These are phyloP conservation scores for Aureobasidium sp. DNA, from an alignment of 2,329 filamentous ascomycete species.

Conservation along the genomic window DNA sequence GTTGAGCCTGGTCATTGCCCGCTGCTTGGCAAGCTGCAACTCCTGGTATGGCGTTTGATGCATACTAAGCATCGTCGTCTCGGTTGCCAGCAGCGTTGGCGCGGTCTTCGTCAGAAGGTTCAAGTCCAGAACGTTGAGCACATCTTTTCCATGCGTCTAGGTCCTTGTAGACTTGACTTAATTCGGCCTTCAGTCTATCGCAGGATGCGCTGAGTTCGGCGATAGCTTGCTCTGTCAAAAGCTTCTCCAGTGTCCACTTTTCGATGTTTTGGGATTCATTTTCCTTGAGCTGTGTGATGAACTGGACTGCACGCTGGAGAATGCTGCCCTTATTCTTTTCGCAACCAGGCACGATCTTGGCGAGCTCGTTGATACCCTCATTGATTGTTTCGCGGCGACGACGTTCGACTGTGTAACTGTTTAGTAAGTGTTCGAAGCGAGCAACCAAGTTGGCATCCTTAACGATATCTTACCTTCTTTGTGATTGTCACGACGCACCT, in stretches of 20 bases:
- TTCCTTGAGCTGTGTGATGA: constrained; percentile 90
- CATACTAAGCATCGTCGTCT: constrained; percentile 3
- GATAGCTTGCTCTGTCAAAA: constrained; percentile 81
- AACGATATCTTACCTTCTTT: constrained; percentile 69
- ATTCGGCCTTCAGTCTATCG: constrained; percentile 76
- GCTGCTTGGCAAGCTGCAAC: background rate
- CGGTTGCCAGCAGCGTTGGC: background rate
- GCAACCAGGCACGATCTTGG: constrained; percentile 93
- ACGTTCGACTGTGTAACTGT: constrained; percentile 65
- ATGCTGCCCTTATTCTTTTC: constrained; percentile 99
- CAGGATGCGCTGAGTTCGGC: constrained; percentile 80
- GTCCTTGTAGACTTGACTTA: constrained; percentile 68
- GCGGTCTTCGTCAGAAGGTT: constrained; percentile 10
- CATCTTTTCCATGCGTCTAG: constrained; percentile 68
- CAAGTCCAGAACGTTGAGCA: constrained; percentile 24
- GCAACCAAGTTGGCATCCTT: constrained; percentile 1
- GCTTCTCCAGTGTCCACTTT: constrained; percentile 87
- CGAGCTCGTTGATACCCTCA: constrained; percentile 95
- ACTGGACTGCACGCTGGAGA: constrained; percentile 82
- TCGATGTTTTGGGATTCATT: constrained; percentile 92
- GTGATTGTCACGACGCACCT: constrained; percentile 93
- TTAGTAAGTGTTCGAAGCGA: background rate
- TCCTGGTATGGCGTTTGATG: background rate
- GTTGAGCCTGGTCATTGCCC: background rate
- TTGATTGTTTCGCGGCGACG: constrained; percentile 97